Evolutionary conservation across 805 yeast species (phyloP).

Genomic region (Lipomyces sp.): DNA sequence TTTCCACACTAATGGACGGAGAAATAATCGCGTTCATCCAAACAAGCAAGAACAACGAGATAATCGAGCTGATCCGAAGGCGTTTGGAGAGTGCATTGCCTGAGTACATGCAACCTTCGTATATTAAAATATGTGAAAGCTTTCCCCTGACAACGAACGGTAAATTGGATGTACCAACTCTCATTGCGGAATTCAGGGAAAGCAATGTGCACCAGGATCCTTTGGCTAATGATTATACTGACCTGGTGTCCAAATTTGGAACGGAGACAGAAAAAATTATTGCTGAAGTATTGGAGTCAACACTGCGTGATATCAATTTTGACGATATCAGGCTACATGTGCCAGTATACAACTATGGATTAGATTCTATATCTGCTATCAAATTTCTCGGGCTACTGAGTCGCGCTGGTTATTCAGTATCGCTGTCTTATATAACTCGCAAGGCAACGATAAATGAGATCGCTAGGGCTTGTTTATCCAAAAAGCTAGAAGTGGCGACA

Average conservation of each 20-base stretch:
- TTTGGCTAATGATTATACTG: no score
- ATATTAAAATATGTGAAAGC: slow-evolving; percentile 5
- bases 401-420: not conserved
- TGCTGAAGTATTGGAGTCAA: no score
- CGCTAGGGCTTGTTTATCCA: no score
- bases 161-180: slow-evolving; percentile 18
- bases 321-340: not conserved
- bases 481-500: no score
- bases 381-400: slow-evolving; percentile 9
- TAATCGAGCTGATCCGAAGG: not conserved
- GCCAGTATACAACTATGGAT: slow-evolving; percentile 28
- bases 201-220: no score
- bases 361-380: slow-evolving; percentile 30
- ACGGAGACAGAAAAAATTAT: not conserved
- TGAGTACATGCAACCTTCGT: slow-evolving; percentile 30
- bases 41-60: not conserved
- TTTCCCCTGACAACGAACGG: slow-evolving; percentile 29
- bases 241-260: no score
- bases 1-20: slow-evolving; percentile 9
- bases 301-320: not conserved
- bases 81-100: slow-evolving; percentile 15
- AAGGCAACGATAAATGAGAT: slow-evolving; percentile 7
- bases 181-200: not conserved
- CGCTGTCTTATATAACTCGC: slow-evolving; percentile 13
- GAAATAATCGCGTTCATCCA: slow-evolving; percentile 5